These are phyloP conservation scores for Fusarium armeniacum DNA, from an alignment of 2,329 filamentous ascomycete species.

Conservation along the genomic window DNA sequence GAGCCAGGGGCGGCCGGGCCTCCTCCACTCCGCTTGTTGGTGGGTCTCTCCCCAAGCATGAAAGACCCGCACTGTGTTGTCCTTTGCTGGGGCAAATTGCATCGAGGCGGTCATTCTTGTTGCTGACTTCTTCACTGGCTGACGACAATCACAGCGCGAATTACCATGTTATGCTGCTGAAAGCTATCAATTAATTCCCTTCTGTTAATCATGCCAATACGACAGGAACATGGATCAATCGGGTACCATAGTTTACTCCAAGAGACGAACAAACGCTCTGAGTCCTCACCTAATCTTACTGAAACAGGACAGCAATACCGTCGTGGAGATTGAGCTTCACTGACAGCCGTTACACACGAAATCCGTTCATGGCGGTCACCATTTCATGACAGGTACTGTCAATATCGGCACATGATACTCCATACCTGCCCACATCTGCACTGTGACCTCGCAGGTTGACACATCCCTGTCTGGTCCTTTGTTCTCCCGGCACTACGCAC, in stretches of 20 bases:
- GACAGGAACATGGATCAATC: conserved; percentile 8
- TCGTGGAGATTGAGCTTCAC: conserved; percentile 45
- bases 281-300: conserved; percentile 39
- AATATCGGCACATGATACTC: conserved; percentile 35
- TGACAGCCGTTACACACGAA: conserved; percentile 22
- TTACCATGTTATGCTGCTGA: conserved; percentile 27
- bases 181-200: conserved; percentile 30
- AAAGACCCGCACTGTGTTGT: conserved; percentile 39
- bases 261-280: conserved; percentile 7
- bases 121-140: conserved; percentile 27
- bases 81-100: conserved; percentile 38
- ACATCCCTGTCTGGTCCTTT: conserved; percentile 30
- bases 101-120: conserved; percentile 27
- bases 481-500: conserved; percentile 18
- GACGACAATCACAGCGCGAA: conserved; percentile 23
- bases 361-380: conserved; percentile 39
- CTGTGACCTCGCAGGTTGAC: conserved; percentile 34
- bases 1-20: conserved; percentile 29
- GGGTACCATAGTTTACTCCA: not conserved
- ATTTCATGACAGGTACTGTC: conserved; percentile 36
- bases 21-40: conserved; percentile 32
- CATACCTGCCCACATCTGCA: conserved; percentile 29
- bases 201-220: conserved; percentile 23
- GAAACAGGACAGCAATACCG: conserved; percentile 38
- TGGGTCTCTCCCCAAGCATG: conserved; percentile 22